Conservation (phyloP, 179 eudicot species). For the Pouteria campechiana region DNA sequence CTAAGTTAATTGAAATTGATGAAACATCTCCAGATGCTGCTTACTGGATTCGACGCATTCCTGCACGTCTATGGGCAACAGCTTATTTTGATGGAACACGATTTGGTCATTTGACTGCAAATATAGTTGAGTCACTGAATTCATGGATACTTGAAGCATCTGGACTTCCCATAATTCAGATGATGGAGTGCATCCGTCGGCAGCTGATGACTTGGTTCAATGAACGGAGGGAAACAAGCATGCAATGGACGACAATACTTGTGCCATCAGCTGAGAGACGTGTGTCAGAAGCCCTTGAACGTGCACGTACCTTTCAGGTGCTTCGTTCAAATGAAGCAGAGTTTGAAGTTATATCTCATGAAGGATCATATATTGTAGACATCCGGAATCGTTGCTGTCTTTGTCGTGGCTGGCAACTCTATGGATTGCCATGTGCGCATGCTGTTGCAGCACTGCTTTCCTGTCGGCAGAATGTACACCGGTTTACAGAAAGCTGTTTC, state of each 20-base stretch:
- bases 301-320: constrained; percentile 74
- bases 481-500: constrained; percentile 78
- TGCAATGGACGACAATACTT: constrained; percentile 69
- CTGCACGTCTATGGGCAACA: constrained; percentile 82
- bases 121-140: constrained; percentile 52
- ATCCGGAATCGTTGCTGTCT: constrained; percentile 55
- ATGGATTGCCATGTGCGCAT: constrained; percentile 72
- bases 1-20: constrained; percentile 59
- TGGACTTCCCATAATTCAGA: constrained; percentile 76
- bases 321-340: constrained; percentile 94
- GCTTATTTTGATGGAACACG: constrained; percentile 85
- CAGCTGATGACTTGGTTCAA: constrained; percentile 73
- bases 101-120: constrained; percentile 70
- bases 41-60: constrained; percentile 64
- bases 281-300: constrained; percentile 64
- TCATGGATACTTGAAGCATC: constrained; percentile 78
- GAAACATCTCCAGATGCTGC: constrained; percentile 61
- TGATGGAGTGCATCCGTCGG: constrained; percentile 78
- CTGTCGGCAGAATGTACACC: constrained; percentile 74
- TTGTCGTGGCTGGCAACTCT: constrained; percentile 71
- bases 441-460: constrained; percentile 86
- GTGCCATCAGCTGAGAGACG: constrained; percentile 81
- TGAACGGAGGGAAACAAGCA: constrained; percentile 45
- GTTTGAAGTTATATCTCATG: constrained; percentile 81
- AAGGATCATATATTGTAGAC: constrained; percentile 57